Evolutionary conservation across 495 filamentous ascomycete species (phyloP).

Genomic region (Penicillium odoratum): DNA sequence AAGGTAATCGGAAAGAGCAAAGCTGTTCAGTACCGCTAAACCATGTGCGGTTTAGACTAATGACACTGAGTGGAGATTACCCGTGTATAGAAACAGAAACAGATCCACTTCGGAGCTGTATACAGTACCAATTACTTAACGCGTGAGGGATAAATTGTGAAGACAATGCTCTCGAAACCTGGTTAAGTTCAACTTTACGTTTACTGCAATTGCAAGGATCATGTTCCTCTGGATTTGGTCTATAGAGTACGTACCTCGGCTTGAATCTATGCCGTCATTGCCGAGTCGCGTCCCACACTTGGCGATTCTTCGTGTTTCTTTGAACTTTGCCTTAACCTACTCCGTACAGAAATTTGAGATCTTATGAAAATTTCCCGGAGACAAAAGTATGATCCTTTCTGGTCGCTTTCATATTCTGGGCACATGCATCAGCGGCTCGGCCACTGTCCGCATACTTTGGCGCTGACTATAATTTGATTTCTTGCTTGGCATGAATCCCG

Average conservation of each 20-base stretch:
- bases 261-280: conserved; percentile 30
- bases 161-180: background rate
- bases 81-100: conserved; percentile 21
- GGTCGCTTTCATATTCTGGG: background rate
- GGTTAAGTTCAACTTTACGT: background rate
- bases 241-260: conserved; percentile 17
- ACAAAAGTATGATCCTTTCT: background rate
- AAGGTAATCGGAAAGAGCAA: conserved; percentile 21
- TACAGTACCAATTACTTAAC: conserved; percentile 13
- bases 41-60: conserved; percentile 18
- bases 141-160: conserved; percentile 17
- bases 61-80: conserved; percentile 26
- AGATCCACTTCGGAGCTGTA: conserved; percentile 5
- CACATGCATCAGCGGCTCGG: conserved; percentile 25
- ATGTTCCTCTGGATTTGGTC: background rate
- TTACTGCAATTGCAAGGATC: conserved; percentile 16
- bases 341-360: background rate
- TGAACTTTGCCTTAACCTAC: too few relatives aligned
- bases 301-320: background rate
- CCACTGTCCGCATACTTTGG: conserved; percentile 10
- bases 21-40: conserved; percentile 25
- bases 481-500: conserved; percentile 19
- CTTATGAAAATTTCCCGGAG: background rate
- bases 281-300: conserved; percentile 28
- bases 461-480: conserved; percentile 9